Evolutionary conservation across 2,329 filamentous ascomycete species (phyloP), one percentile per base, ranked within the genome.

Genomic region (Lachnellula subtilissima): DNA sequence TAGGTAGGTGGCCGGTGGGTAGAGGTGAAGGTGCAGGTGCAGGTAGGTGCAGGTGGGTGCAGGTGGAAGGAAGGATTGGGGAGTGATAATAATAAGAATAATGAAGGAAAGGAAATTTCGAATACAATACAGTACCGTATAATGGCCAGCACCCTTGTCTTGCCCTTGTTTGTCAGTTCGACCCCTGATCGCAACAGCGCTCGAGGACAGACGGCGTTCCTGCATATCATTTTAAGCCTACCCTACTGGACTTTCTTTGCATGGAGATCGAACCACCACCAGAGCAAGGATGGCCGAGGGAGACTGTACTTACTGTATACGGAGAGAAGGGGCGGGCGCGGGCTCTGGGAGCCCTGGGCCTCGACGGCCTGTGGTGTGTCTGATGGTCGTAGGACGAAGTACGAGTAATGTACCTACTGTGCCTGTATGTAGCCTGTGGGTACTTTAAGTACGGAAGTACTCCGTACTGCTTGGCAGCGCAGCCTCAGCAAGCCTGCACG

Each of bases 191-290:
- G 28, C 28, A 50, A 52, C 54, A 36, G 42, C 50, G 50, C 42
- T 56, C 45, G 19, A 37, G 40, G 39, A 23, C 43, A 19, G 22
- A 3, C 39, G 46, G 9, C n/a, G 54, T 56, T 56, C 54, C 54
- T 56, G 54, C 54, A 56, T 56, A 56, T 53, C 54, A 56, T 56
- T 50, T 52, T 43, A 53, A 50, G 54, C 37, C 54, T n/a, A n/a
- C 19, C 37, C 54, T n/a, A n/a, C 19, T 49, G 25, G 46, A 45
- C n/a, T 45, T 25, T 23, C 2, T 17, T 22, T 12, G 11, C 22
- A 22, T n/a, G 42, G 17, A 22, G 22, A 22, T 22, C 22, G 22
- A 22, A 22, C 22, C 22, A 22, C 22, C 22, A 11, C 7, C 9
- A 43, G 17, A 11, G 17, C 40, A 19, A 43, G 40, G 40, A 17